phyloP scores from a whole-genome alignment of 139 green algal species.

The Haematococcus sp. region DNA sequence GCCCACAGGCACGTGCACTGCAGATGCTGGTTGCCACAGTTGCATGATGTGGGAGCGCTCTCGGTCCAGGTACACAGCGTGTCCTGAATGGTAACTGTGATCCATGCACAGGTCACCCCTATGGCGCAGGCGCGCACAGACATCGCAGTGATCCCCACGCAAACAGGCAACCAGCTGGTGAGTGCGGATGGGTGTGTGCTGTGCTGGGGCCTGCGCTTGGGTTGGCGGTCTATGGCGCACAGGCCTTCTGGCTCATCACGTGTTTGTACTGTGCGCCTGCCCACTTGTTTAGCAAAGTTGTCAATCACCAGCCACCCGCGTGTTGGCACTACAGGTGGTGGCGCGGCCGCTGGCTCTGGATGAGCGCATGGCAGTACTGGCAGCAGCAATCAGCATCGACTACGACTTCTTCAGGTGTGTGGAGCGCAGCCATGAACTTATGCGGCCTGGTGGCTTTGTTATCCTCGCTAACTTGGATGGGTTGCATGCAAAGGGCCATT shows the following conservation, averaged over 20 bases:
- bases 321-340: constrained; percentile 42
- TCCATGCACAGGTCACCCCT: constrained; percentile 37
- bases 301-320: too few relatives aligned
- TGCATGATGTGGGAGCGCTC: too few relatives aligned
- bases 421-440: background rate
- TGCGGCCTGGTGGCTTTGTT: background rate
- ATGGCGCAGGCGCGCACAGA: constrained; percentile 56
- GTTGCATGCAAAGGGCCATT: background rate
- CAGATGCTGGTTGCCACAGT: too few relatives aligned
- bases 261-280: too few relatives aligned
- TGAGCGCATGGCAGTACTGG: constrained; percentile 78
- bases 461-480: too few relatives aligned
- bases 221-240: too few relatives aligned
- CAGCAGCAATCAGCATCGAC: constrained; percentile 64
- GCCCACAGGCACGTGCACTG: background rate
- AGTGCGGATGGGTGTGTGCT: background rate
- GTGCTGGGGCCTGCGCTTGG: too few relatives aligned
- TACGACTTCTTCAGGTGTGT: constrained; percentile 43
- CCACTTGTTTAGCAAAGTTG: too few relatives aligned
- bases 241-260: too few relatives aligned
- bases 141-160: constrained; percentile 67
- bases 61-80: too few relatives aligned
- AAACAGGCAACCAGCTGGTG: constrained; percentile 73
- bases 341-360: constrained; percentile 44
- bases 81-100: background rate